Percentiles rank a stretch among this genome's conserved stretches.
phyloP scores from a whole-genome alignment of 2,329 filamentous ascomycete species.

The Fusarium camptoceras region DNA sequence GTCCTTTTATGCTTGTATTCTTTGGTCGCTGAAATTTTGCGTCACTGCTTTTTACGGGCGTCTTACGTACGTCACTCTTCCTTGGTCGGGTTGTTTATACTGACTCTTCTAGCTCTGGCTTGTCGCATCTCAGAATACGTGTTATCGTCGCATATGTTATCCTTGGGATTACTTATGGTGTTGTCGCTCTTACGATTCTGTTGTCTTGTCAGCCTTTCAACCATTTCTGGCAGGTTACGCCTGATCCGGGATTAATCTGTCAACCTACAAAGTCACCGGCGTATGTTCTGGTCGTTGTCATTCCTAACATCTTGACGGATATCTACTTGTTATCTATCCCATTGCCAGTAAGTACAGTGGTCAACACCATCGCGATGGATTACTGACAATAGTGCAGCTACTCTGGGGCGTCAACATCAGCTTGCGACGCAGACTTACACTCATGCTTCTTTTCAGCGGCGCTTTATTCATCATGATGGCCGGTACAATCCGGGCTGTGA shows the following conservation, averaged over 20 bases:
- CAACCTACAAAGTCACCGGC: conserved; percentile 39
- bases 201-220: conserved; percentile 51
- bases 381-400: conserved; percentile 4
- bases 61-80: conserved; percentile 44
- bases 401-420: conserved; percentile 43
- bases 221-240: conserved; percentile 62
- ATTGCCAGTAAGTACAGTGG: conserved; percentile 11
- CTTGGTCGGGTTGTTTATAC: accelerated
- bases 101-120: conserved; percentile 29
- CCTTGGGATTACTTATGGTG: conserved; percentile 28
- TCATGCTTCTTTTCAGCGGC: conserved; percentile 39
- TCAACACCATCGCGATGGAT: accelerated
- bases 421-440: conserved; percentile 37
- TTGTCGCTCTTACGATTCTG: conserved; percentile 29
- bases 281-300: conserved; percentile 36
- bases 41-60: conserved; percentile 47
- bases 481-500: conserved; percentile 36
- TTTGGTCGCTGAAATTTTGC: conserved; percentile 49
- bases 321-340: conserved; percentile 38
- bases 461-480: conserved; percentile 43
- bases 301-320: conserved; percentile 39
- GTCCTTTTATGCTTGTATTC: conserved; percentile 49
- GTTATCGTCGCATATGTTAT: conserved; percentile 34
- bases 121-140: conserved; percentile 27
- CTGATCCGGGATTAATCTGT: conserved; percentile 49